Evolutionary conservation across 305 asterid genomes (phyloP).

Genomic region (Solanum aculeatissimum): DNA sequence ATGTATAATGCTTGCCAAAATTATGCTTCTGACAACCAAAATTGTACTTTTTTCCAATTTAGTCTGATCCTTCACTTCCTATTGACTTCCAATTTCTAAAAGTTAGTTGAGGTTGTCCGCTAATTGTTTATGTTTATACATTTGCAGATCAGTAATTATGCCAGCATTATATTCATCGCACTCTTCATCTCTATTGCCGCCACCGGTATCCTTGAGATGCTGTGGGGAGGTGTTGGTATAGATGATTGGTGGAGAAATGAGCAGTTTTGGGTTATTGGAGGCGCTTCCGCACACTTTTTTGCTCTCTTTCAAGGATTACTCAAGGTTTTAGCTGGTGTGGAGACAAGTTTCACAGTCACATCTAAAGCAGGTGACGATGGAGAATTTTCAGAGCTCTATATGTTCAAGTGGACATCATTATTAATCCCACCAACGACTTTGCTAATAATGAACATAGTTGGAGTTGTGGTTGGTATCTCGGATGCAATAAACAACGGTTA

Average conservation of each 20-base stretch:
- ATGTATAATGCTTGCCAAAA: neutral
- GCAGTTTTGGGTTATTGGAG: constrained; percentile 97
- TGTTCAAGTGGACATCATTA: constrained; percentile 79
- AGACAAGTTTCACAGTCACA: constrained; percentile 81
- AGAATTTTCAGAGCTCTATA: constrained; percentile 58
- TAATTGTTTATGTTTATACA: neutral
- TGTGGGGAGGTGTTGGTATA: constrained; percentile 78
- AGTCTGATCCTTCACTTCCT: neutral
- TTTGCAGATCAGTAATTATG: constrained; percentile 70
- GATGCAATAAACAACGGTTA: constrained; percentile 79
- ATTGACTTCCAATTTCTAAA: neutral
- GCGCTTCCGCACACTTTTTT: constrained; percentile 78
- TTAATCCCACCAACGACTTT: constrained; percentile 70
- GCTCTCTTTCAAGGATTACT: constrained; percentile 85
- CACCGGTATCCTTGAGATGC: constrained; percentile 85
- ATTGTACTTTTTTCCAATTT: neutral
- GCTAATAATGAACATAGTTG: constrained; percentile 53
- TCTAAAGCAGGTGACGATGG: constrained; percentile 90
- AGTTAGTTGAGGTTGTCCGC: neutral
- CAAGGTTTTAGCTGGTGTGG: constrained; percentile 78
- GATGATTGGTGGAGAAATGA: constrained; percentile 98
- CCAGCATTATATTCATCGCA: constrained; percentile 60
- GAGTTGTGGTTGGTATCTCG: constrained; percentile 62
- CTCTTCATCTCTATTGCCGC: constrained; percentile 71
- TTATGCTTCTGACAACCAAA: neutral